Evolutionary conservation across 2,329 filamentous ascomycete species (phyloP), one percentile per base, ranked within the genome.

Genomic region (Colletotrichum brevisporum): DNA sequence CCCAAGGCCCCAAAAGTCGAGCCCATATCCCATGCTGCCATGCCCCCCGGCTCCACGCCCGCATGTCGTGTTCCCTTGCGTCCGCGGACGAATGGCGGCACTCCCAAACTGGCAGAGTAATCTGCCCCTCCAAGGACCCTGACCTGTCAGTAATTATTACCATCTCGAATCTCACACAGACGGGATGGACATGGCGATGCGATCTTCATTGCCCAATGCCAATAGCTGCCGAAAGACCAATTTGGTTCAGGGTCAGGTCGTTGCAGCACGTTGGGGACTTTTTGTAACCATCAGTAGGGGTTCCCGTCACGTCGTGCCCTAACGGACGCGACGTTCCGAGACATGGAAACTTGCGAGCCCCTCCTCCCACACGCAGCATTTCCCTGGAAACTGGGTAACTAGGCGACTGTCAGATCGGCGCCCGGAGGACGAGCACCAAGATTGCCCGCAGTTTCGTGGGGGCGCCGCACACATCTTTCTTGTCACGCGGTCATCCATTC

Each of bases 71-170:
- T 61, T 36, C 67, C 67, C 67, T 69, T 69, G 63, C 62, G 31
- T 61, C 55, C 56, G 55, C 51, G 55, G 63, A 47, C 63, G 67
- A 69, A 69, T 69, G 55, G 67, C 63, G 51, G 51, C 63, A 10
- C 45, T 43, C 63, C 51, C 67, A 69, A 65, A 52, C 31, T 15
- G 36, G 36, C 63, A 52, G 45, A 55, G 67, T 67, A 67, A 69
- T 69, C 62, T 69, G 67, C 62, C 67, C 62, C 64, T 67, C 64
- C 63, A 61, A 52, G n/a, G 62, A 31, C 56, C 67, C 56, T 60
- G 55, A 21, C 39, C 63, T 47, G 26, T 54, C 59, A 36, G 59
- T 62, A 48, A 57, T 63, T 21, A 57, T 61, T 64, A 43, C 56
- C 63, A 56, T 56, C 55, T 58, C 55, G 45, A 53, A 55, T 52